These are phyloP conservation scores for Saccharomyces hybrid DNA, from an alignment of 1,139 yeast genomes.

Conservation along the genomic window DNA sequence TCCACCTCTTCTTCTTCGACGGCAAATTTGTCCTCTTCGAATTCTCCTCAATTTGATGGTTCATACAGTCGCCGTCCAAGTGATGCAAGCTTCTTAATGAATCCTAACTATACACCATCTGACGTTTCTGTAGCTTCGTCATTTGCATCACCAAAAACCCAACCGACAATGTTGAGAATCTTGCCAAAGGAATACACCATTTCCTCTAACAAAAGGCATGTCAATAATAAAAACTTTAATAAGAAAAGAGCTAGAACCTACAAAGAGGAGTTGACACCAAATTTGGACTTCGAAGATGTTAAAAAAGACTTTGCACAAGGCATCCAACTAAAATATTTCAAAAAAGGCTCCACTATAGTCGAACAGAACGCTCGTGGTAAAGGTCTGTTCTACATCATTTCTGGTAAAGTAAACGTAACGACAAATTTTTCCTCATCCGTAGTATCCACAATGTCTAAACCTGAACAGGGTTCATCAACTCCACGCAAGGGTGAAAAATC, in stretches of 20 bases:
- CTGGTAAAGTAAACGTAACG: conserved; percentile 64
- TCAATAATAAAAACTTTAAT: conserved; percentile 4
- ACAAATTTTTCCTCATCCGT: conserved; percentile 17
- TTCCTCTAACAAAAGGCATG: conserved; percentile 10
- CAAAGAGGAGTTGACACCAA: conserved; percentile 22
- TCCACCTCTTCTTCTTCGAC: conserved; percentile 13
- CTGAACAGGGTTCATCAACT: conserved; percentile 3
- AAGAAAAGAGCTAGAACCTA: conserved; percentile 13
- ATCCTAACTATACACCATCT: not conserved
- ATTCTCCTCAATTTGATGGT: not conserved
- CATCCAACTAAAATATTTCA: conserved; percentile 49
- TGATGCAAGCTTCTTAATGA: not conserved
- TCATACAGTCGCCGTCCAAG: not conserved
- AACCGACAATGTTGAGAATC: conserved; percentile 20
- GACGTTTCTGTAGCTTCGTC: conserved; percentile 14
- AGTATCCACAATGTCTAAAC: conserved; percentile 14
- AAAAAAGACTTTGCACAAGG: conserved; percentile 59
- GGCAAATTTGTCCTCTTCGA: not conserved
- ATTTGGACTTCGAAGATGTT: conserved; percentile 42
- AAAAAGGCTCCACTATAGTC: conserved; percentile 51
- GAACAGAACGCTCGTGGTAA: conserved; percentile 59
- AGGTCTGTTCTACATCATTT: conserved; percentile 77
- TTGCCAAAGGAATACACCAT: conserved; percentile 24
- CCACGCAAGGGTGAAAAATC: conserved; percentile 3
- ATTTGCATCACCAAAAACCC: conserved; percentile 17